phyloP scores from a whole-genome alignment of 1,284 basidiomycete species.

The Ganoderma sinense region DNA sequence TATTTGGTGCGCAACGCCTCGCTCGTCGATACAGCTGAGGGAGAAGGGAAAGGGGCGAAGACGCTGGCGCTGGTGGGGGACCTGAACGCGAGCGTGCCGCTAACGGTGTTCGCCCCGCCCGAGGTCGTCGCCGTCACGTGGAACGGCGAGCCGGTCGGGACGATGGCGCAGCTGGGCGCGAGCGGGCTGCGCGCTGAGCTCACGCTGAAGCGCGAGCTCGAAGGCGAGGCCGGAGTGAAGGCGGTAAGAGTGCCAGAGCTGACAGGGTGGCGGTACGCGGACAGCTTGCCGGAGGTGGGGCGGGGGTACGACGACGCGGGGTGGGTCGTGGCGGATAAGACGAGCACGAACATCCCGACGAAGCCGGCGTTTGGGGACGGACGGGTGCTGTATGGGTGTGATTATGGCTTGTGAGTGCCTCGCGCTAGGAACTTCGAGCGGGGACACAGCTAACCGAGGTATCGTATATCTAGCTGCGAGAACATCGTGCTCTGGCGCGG shows the following conservation, averaged over 20 bases:
- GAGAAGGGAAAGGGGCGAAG: slow-evolving; percentile 28
- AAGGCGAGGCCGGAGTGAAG: slow-evolving; percentile 1
- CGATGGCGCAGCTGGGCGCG: slow-evolving; percentile 25
- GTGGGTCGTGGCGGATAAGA: slow-evolving; percentile 76
- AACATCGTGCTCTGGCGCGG: slow-evolving; percentile 84
- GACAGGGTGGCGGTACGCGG: slow-evolving; percentile 70
- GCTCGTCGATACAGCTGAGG: neutral
- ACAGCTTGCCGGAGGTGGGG: slow-evolving; percentile 76
- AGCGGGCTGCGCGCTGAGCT: slow-evolving; percentile 36
- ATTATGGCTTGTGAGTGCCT: slow-evolving; percentile 76
- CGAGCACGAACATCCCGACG: slow-evolving; percentile 73
- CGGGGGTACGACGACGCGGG: slow-evolving; percentile 61
- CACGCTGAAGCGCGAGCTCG: slow-evolving; percentile 15
- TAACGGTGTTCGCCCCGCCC: slow-evolving; percentile 60
- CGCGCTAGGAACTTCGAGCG: neutral
- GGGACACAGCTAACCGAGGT: neutral
- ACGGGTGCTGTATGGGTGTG: slow-evolving; percentile 78
- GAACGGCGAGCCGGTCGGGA: slow-evolving; percentile 66
- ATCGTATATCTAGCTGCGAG: slow-evolving; percentile 65
- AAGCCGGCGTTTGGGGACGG: slow-evolving; percentile 78
- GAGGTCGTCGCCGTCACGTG: slow-evolving; percentile 64
- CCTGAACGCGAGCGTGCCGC: slow-evolving; percentile 49
- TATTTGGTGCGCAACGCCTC: slow-evolving; percentile 56
- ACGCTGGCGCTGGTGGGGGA: slow-evolving; percentile 56
- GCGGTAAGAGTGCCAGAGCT: slow-evolving; percentile 48